Conservation (phyloP, 1,284 basidiomycete genomes). For the Rhodotorula sp. region DNA sequence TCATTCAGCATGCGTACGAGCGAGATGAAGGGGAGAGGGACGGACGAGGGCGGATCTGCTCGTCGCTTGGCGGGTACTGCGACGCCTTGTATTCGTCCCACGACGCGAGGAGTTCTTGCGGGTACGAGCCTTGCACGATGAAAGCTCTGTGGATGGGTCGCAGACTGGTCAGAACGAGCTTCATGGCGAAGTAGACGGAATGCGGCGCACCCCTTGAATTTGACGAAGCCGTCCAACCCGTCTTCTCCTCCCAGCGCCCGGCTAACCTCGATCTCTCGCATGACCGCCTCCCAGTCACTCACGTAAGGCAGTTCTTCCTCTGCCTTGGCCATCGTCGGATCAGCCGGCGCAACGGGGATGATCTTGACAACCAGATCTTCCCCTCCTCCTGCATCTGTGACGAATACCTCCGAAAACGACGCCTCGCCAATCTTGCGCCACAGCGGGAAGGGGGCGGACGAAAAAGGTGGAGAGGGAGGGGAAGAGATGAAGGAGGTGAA, state of each 20-base stretch:
- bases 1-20: not conserved
- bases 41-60: slow-evolving; percentile 81
- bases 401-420: slow-evolving; percentile 96
- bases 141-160: slow-evolving; percentile 57
- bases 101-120: slow-evolving; percentile 67
- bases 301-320: slow-evolving; percentile 46
- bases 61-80: slow-evolving; percentile 55
- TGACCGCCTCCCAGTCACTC: slow-evolving; percentile 63
- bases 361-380: slow-evolving; percentile 78
- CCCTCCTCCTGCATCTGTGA: slow-evolving; percentile 56
- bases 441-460: slow-evolving; percentile 6
- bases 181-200: not conserved
- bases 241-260: slow-evolving; percentile 61
- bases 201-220: slow-evolving; percentile 61
- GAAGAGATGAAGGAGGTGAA: slow-evolving; percentile 2
- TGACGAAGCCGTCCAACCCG: slow-evolving; percentile 68
- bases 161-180: not conserved
- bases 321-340: slow-evolving; percentile 1
- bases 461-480: slow-evolving; percentile 19
- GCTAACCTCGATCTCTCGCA: slow-evolving; percentile 85
- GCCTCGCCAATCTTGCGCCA: slow-evolving; percentile 87
- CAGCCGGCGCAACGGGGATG: slow-evolving; percentile 58
- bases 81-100: slow-evolving; percentile 79
- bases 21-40: slow-evolving; percentile 11
- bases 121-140: slow-evolving; percentile 81